phyloP scores from a whole-genome alignment of 306 rosid genomes.

The Trifolium dubium region DNA sequence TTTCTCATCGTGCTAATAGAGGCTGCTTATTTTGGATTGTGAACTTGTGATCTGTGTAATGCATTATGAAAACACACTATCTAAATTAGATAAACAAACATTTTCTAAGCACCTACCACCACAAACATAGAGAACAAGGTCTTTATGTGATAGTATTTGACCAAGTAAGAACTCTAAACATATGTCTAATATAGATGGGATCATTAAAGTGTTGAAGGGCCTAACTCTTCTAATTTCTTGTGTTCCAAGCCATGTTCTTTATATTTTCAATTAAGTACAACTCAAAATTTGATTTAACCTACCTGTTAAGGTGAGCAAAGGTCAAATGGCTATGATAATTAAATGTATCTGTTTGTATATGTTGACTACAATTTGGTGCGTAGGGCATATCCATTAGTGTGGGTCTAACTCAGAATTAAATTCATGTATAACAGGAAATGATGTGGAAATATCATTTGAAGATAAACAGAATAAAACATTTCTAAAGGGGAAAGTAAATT shows the following conservation, averaged over 20 bases:
- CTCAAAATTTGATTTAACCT: constrained; percentile 30
- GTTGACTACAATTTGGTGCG: constrained; percentile 17
- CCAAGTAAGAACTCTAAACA: constrained; percentile 36
- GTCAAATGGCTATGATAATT: constrained; percentile 28
- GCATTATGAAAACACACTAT: constrained; percentile 5
- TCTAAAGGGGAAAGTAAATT: not conserved
- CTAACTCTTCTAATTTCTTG: constrained; percentile 51
- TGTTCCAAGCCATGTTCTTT: constrained; percentile 38
- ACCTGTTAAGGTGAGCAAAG: constrained; percentile 17
- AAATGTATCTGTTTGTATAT: constrained; percentile 2
- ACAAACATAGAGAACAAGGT: constrained; percentile 41
- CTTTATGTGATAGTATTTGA: constrained; percentile 36
- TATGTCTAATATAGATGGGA: constrained; percentile 36
- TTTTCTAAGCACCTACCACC: no score
- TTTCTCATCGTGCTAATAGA: constrained; percentile 37
- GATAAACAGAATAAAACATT: constrained; percentile 4
- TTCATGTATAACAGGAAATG: not conserved
- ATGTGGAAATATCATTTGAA: constrained; percentile 27
- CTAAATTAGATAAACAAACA: not conserved
- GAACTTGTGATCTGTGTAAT: not conserved
- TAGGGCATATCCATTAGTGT: constrained; percentile 17
- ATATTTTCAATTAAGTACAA: constrained; percentile 39
- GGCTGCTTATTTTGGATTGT: constrained; percentile 41
- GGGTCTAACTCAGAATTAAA: constrained; percentile 4
- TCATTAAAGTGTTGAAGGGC: constrained; percentile 52